Evolutionary conservation across 2,329 filamentous ascomycete genomes (phyloP).

Genomic region (Penicillium aurantiogriseum): DNA sequence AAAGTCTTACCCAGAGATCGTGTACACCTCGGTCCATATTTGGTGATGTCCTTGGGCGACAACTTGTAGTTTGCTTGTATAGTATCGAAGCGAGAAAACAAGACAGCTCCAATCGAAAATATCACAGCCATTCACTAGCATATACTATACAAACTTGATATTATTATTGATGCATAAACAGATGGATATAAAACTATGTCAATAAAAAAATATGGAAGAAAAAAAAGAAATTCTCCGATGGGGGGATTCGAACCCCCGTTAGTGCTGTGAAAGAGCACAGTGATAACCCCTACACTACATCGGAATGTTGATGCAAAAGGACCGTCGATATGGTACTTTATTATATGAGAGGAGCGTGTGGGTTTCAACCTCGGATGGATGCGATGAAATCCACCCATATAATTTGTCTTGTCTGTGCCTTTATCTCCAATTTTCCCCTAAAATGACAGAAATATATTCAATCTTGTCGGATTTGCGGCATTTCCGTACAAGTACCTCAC

Average conservation of each 20-base stretch:
- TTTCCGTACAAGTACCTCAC: conserved; percentile 24
- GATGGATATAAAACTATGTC: not conserved
- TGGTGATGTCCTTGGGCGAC: not conserved
- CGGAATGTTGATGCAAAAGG: not conserved
- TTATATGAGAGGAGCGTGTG: too few relatives aligned
- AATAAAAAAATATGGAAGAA: not conserved
- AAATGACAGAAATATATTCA: too few relatives aligned
- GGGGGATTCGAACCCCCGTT: conserved; percentile 9
- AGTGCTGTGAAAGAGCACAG: conserved; percentile 9
- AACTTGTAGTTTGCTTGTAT: too few relatives aligned
- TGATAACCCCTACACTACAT: conserved; percentile 11
- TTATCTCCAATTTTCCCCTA: not conserved
- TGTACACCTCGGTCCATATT: not conserved
- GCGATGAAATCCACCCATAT: not conserved
- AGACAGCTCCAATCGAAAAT: not conserved
- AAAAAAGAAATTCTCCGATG: conserved; percentile 1
- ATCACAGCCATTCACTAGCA: too few relatives aligned
- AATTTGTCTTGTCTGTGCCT: not conserved
- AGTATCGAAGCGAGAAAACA: too few relatives aligned
- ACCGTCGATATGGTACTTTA: too few relatives aligned
- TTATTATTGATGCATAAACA: not conserved
- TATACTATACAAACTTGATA: too few relatives aligned
- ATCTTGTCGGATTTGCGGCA: conserved; percentile 6
- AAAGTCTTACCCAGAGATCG: not conserved
- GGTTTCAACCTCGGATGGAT: not conserved